phyloP scores from a whole-genome alignment of 2,329 filamentous ascomycete genomes.

The Cytospora leucostoma region DNA sequence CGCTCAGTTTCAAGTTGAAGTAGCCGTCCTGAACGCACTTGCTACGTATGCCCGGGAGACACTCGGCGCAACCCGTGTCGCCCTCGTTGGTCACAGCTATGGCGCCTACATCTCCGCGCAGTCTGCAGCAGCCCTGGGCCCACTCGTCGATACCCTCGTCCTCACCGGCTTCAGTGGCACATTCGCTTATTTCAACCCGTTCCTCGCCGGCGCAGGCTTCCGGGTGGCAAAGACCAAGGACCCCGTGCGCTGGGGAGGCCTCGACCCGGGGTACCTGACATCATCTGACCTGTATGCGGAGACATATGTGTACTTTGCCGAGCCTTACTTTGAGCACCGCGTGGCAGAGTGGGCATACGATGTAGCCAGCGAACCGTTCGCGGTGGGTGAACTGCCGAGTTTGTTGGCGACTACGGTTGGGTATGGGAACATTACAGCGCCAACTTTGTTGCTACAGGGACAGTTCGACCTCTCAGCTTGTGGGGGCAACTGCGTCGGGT shows the following conservation, averaged over 20 bases:
- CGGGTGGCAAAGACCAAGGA: conserved; percentile 33
- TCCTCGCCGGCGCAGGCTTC: conserved; percentile 34
- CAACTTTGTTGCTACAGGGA: conserved; percentile 35
- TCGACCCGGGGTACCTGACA: conserved; percentile 34
- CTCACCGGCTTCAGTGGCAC: conserved; percentile 34
- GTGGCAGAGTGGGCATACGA: conserved; percentile 35
- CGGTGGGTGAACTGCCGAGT: conserved; percentile 35
- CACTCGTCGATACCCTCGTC: conserved; percentile 28
- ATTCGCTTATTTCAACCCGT: conserved; percentile 34
- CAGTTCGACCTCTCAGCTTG: conserved; percentile 36
- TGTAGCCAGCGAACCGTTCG: conserved; percentile 36
- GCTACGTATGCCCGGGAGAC: conserved; percentile 32
- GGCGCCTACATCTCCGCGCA: conserved; percentile 35
- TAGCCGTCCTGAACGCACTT: conserved; percentile 35
- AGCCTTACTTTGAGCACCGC: conserved; percentile 33
- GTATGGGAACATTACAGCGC: conserved; percentile 31
- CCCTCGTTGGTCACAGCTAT: conserved; percentile 37
- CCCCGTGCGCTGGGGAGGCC: conserved; percentile 33
- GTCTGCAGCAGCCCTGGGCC: conserved; percentile 28
- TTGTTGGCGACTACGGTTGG: conserved; percentile 32
- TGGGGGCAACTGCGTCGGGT: conserved; percentile 35
- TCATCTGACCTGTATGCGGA: conserved; percentile 34
- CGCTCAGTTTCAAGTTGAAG: conserved; percentile 38
- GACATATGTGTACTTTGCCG: conserved; percentile 35
- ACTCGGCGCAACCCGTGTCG: conserved; percentile 32